phyloP scores from a whole-genome alignment of 1,284 basidiomycete genomes.

The Sporisorium iseilematis-ciliati region DNA sequence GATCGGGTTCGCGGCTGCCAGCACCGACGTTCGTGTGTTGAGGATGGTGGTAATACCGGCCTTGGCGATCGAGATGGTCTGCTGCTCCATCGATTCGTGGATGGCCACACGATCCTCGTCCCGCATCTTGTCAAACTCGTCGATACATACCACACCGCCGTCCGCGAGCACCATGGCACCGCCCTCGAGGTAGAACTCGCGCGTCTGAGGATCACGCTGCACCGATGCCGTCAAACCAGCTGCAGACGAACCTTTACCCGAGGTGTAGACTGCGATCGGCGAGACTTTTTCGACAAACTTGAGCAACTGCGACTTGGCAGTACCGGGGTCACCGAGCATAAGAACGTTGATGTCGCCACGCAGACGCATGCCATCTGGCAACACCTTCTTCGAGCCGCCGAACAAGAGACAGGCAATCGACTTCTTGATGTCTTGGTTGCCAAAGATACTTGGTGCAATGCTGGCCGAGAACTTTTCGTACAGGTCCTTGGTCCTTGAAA shows the following conservation, averaged over 20 bases:
- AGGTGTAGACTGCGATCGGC: slow-evolving; percentile 97
- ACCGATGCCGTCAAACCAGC: slow-evolving; percentile 98
- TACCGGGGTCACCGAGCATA: slow-evolving; percentile 95
- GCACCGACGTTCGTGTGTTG: slow-evolving; percentile 93
- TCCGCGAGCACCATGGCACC: slow-evolving; percentile 99
- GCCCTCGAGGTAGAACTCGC: slow-evolving; percentile 98
- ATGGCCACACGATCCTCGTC: slow-evolving; percentile 99
- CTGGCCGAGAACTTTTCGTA: slow-evolving; percentile 94
- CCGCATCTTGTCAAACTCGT: slow-evolving; percentile 99
- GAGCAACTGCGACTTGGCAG: slow-evolving; percentile 94
- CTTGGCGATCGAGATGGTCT: slow-evolving; percentile 99
- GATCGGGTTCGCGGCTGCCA: slow-evolving; percentile 98
- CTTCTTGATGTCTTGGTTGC: slow-evolving; percentile 97
- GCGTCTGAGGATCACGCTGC: slow-evolving; percentile 89
- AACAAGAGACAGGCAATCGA: slow-evolving; percentile 94
- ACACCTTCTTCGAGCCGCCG: slow-evolving; percentile 96
- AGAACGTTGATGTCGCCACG: slow-evolving; percentile 98
- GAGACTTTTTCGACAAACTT: slow-evolving; percentile 99
- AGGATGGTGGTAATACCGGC: slow-evolving; percentile 98
- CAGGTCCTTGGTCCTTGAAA: slow-evolving; percentile 88
- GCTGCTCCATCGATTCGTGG: slow-evolving; percentile 99
- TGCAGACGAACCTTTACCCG: slow-evolving; percentile 96
- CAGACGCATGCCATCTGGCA: slow-evolving; percentile 97
- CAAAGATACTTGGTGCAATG: slow-evolving; percentile 97
- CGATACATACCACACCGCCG: slow-evolving; percentile 98